These are phyloP conservation scores for Diaporthe sp. DNA, from an alignment of 2,329 filamentous ascomycete species.

Conservation along the genomic window DNA sequence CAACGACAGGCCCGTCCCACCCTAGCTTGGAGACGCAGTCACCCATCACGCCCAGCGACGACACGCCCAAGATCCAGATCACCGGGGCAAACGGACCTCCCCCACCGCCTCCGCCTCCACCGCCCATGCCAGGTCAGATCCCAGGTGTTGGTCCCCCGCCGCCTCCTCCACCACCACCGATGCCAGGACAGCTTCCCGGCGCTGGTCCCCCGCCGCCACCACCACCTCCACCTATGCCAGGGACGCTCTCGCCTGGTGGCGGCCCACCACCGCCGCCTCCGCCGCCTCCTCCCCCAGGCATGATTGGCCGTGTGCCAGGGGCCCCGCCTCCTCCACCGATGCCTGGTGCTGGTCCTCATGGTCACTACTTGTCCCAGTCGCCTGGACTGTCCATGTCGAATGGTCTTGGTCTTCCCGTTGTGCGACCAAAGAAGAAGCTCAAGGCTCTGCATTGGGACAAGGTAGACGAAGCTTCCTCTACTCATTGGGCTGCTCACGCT, in stretches of 20 bases:
- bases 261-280: slow-evolving; percentile 55
- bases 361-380: slow-evolving; percentile 80
- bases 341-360: slow-evolving; percentile 76
- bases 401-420: slow-evolving; percentile 80
- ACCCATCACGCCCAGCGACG: slow-evolving; percentile 76
- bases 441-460: slow-evolving; percentile 99
- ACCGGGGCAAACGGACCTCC: slow-evolving; percentile 55
- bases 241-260: slow-evolving; percentile 37
- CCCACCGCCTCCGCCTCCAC: slow-evolving; percentile 56
- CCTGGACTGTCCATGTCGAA: slow-evolving; percentile 67
- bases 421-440: slow-evolving; percentile 97
- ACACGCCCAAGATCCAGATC: slow-evolving; percentile 73
- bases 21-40: slow-evolving; percentile 79
- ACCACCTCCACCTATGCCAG: slow-evolving; percentile 58
- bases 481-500: slow-evolving; percentile 90
- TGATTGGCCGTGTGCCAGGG: slow-evolving; percentile 48
- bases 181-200: slow-evolving; percentile 58
- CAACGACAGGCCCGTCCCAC: slow-evolving; percentile 81
- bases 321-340: slow-evolving; percentile 51
- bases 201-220: slow-evolving; percentile 62
- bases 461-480: slow-evolving; percentile 91
- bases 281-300: slow-evolving; percentile 59
- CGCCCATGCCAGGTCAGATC: slow-evolving; percentile 50
- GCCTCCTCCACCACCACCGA: slow-evolving; percentile 59
- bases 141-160: slow-evolving; percentile 50